Base-by-base conservation (phyloP, 2,329 filamentous ascomycete genomes). In the Emydomyces testavorans region DNA sequence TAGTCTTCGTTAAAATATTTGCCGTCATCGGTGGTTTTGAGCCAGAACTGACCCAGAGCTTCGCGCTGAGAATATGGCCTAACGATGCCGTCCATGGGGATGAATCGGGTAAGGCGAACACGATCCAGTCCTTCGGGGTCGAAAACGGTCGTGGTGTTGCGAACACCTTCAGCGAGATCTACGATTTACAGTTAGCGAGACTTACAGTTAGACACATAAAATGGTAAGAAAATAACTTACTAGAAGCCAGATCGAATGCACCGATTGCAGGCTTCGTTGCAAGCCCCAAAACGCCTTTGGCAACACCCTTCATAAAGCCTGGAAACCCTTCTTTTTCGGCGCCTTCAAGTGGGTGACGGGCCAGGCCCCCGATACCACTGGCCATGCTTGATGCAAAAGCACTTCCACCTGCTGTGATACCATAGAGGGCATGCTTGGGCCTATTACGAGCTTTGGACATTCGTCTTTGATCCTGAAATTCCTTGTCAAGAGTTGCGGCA, bases 1-100 rank as follows among this genome's bases (percentile, higher is more conserved):
- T 98, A 98, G 62, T 87, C 78, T 66, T 98, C 92, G 68, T 94
- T 83, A 76, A 98, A 98, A 73, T 90, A 96, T 65, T 89, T 92
- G 52, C 92, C 92, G 55, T 95, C 92, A 67, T 98, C 92, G 8
- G 94, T 80, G 50, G 94, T 94, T 74, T 98, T 98, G 54, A 98
- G 80, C 93, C 92, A 98, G 72, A 87, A 95, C 65, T 98, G 92
- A 0, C 92, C 92, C 2, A 98, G 79, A 0, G 92, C 89, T 71
- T 98, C 92, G 39, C 92, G 85, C 62, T 94, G 85, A 48, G 82
- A 89, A 72, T 94, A 98, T 0, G 92, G 89, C 2, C 90, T 83
- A 28, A 98, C 89, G 51, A 98, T 85, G 34, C 92, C 92, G 63
- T 98, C 90, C 35, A 82, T 79, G 13, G 87, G 85, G 52, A 98